Conservation (phyloP, 2,329 filamentous ascomycete species). For the Hypoxylon sp. region DNA sequence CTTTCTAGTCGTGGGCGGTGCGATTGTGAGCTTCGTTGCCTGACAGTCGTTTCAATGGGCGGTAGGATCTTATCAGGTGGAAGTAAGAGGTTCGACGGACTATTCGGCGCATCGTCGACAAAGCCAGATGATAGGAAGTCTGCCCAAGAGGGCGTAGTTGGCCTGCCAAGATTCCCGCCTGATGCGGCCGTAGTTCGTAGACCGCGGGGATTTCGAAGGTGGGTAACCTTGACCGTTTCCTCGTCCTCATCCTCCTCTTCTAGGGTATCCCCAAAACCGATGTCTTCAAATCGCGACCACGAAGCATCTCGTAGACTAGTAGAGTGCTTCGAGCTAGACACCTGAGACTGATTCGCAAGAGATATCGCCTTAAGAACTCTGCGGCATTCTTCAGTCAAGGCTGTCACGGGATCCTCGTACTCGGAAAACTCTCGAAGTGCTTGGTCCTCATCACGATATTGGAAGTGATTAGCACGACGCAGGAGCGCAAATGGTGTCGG, state of each 20-base stretch:
- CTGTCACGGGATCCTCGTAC: constrained; percentile 88
- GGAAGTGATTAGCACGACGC: constrained; percentile 91
- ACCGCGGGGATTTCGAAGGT: constrained; percentile 58
- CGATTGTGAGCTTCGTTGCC: constrained; percentile 89
- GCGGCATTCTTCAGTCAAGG: constrained; percentile 92
- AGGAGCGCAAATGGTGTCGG: constrained; percentile 93
- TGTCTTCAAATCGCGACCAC: constrained; percentile 96
- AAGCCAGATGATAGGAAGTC: constrained; percentile 97
- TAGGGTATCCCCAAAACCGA: constrained; percentile 85
- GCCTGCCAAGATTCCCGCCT: constrained; percentile 76
- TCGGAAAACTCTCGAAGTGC: constrained; percentile 88
- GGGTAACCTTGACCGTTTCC: constrained; percentile 60
- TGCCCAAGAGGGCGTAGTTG: constrained; percentile 97
- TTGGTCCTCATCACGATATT: constrained; percentile 89
- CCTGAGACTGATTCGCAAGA: constrained; percentile 85
- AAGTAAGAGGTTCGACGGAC: constrained; percentile 78
- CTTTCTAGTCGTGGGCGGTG: constrained; percentile 79
- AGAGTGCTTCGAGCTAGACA: constrained; percentile 77
- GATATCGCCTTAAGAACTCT: constrained; percentile 92
- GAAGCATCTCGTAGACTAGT: constrained; percentile 85
- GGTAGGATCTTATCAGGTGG: constrained; percentile 93
- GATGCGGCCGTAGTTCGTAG: constrained; percentile 77
- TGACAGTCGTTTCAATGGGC: constrained; percentile 78
- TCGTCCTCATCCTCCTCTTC: constrained; percentile 79
- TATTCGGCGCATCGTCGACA: constrained; percentile 77